Conservation (phyloP, 257 asterid species). For the Craterostigma plantagineum region DNA sequence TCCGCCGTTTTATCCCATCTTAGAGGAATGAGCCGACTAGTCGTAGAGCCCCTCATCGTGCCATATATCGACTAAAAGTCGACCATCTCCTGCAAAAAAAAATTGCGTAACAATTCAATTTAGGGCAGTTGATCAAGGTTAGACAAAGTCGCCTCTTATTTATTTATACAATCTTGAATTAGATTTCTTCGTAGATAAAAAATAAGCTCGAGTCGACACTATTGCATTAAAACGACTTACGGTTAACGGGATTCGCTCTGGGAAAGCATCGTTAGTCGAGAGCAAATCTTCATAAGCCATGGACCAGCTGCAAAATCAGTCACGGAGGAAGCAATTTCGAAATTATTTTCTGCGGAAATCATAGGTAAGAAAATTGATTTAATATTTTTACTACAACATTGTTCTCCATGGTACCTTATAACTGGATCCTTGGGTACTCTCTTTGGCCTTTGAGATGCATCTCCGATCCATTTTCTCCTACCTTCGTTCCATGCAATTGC, state of each 20-base stretch:
- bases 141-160: neutral
- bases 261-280: slow-evolving; percentile 55
- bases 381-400: neutral
- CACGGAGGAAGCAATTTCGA: neutral
- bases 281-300: slow-evolving; percentile 76
- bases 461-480: slow-evolving; percentile 67
- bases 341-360: neutral
- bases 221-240: slow-evolving; percentile 41
- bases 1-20: too few relatives aligned
- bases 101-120: neutral
- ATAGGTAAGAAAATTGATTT: neutral
- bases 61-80: slow-evolving; percentile 92
- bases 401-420: slow-evolving; percentile 36
- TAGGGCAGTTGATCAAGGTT: too few relatives aligned
- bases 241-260: slow-evolving; percentile 50
- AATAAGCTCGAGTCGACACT: too few relatives aligned
- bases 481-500: slow-evolving; percentile 73
- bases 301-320: slow-evolving; percentile 58
- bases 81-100: slow-evolving; percentile 65
- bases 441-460: slow-evolving; percentile 26
- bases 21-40: slow-evolving; percentile 9
- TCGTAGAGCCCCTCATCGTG: slow-evolving; percentile 78
- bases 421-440: slow-evolving; percentile 55
- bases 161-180: neutral
- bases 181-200: too few relatives aligned